Conservation (phyloP, 1,284 basidiomycete genomes). For the Tilletiaria anomala region DNA sequence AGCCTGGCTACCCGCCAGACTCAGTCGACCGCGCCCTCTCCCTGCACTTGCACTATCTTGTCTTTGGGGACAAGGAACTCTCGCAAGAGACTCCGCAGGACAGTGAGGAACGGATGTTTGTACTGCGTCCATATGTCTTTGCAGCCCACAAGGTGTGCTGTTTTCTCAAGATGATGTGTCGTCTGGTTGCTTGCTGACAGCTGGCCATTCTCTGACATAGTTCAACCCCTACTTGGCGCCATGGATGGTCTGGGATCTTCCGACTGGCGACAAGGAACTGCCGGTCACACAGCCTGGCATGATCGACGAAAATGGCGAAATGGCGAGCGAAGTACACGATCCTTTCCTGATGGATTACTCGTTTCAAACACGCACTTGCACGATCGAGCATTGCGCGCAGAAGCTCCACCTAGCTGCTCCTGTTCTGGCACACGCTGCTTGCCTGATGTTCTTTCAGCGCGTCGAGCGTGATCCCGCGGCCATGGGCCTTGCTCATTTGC, state of each 20-base stretch:
- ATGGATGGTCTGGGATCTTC: too few species aligned
- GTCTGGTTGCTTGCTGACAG: too few species aligned
- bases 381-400: conserved; percentile 40
- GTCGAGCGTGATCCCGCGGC: conserved; percentile 39
- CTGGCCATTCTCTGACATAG: too few species aligned
- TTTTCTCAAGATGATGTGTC: too few species aligned
- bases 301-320: too few species aligned
- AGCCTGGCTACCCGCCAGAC: conserved; percentile 41
- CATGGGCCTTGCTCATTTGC: too few species aligned
- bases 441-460: conserved; percentile 39
- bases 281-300: too few species aligned
- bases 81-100: conserved; percentile 39
- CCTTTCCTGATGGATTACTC: too few species aligned
- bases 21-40: conserved; percentile 40
- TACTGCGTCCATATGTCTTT: conserved; percentile 46
- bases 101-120: conserved; percentile 45
- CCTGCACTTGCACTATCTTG: conserved; percentile 43
- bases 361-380: conserved; percentile 17
- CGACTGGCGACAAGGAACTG: too few species aligned
- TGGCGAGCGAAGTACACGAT: too few species aligned
- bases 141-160: conserved; percentile 43
- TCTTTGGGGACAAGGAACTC: conserved; percentile 34
- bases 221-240: too few species aligned
- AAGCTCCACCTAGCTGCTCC: conserved; percentile 29
- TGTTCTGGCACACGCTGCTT: conserved; percentile 36